Evolutionary conservation across 768 basidiomycete genomes (phyloP).

Genomic region (Boletus rex-veris): DNA sequence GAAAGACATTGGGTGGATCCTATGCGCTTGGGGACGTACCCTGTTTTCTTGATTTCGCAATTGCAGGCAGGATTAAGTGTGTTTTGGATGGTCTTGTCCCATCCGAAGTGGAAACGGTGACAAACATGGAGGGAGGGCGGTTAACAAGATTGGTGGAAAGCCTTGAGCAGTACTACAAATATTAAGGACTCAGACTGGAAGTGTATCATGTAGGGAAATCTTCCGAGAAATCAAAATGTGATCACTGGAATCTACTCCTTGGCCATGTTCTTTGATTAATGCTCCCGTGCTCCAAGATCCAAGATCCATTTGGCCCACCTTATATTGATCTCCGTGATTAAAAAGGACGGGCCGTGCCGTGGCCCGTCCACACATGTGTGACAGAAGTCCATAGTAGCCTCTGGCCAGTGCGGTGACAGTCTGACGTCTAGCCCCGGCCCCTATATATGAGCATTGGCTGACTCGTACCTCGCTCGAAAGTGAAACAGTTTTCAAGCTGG

Average conservation of each 20-base stretch:
- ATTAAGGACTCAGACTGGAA: not conserved
- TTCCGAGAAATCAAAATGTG: not conserved
- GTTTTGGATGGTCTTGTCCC: slow-evolving; percentile 4
- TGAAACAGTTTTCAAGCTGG: too few relatives aligned
- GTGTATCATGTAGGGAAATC: too few relatives aligned
- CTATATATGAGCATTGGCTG: too few relatives aligned
- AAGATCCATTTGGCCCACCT: too few relatives aligned
- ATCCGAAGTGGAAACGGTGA: slow-evolving; percentile 8
- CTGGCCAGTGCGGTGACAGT: too few relatives aligned
- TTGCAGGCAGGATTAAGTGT: slow-evolving; percentile 21
- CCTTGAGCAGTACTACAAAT: slow-evolving; percentile 15
- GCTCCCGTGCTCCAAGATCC: too few relatives aligned
- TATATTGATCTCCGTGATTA: too few relatives aligned
- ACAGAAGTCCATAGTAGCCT: too few relatives aligned
- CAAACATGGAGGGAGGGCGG: slow-evolving; percentile 8
- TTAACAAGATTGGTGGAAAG: slow-evolving; percentile 13
- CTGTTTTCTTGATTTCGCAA: slow-evolving; percentile 17
- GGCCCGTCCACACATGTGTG: too few relatives aligned
- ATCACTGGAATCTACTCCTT: not conserved
- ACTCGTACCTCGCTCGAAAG: too few relatives aligned
- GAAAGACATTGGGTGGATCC: not conserved
- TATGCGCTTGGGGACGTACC: slow-evolving; percentile 17
- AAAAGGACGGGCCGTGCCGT: too few relatives aligned
- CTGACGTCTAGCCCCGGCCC: too few relatives aligned
- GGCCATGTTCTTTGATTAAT: not conserved